Conservation (phyloP, 2,329 filamentous ascomycete genomes). For the Calonectria leucothoes region DNA sequence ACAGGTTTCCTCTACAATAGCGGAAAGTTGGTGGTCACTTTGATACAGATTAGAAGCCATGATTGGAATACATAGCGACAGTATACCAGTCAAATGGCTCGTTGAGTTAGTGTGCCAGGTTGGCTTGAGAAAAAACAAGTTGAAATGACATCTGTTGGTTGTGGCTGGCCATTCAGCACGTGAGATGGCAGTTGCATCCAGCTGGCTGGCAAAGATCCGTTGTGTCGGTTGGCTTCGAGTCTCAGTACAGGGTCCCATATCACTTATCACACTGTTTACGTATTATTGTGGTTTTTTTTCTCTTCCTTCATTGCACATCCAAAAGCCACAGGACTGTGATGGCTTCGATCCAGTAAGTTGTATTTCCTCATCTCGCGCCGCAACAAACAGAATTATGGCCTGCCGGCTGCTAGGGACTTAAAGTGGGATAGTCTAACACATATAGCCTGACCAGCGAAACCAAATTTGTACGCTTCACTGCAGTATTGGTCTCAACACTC, state of each 20-base stretch:
- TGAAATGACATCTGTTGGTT: neutral
- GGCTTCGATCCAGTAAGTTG: slow-evolving; percentile 13
- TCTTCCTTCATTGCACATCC: neutral
- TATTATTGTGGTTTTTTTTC: neutral
- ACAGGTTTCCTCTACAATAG: neutral
- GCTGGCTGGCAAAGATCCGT: neutral
- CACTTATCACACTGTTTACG: neutral
- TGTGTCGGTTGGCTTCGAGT: neutral
- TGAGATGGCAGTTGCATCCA: neutral
- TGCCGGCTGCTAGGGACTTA: neutral
- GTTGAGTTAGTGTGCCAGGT: neutral
- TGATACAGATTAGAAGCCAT: neutral
- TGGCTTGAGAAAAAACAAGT: neutral
- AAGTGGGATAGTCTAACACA: neutral
- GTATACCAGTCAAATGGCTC: neutral
- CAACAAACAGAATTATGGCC: neutral
- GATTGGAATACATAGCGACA: neutral
- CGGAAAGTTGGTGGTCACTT: neutral
- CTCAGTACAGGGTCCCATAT: neutral
- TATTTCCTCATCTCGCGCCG: neutral
- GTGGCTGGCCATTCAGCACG: neutral
- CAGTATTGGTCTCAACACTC: neutral
- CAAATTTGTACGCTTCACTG: slow-evolving; percentile 13
- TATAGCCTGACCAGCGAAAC: neutral
- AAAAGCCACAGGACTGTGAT: neutral